Base-by-base conservation (phyloP, 129 eudicot genomes). In the Arctium minus region DNA sequence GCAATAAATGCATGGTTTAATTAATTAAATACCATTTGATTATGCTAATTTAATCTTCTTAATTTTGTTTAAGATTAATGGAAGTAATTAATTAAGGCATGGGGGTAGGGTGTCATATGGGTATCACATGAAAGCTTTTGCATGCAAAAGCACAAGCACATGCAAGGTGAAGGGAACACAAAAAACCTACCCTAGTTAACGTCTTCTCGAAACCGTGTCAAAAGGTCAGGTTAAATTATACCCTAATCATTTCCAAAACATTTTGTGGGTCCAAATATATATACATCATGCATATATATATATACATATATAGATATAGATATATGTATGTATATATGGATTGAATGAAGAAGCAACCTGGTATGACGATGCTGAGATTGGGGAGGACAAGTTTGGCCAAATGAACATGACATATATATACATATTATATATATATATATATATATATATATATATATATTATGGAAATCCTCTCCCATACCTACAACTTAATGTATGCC, bases 151-250 rank as follows among this genome's bases (percentile, higher is more conserved):
- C 85, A 82, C 70, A 75, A 75, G 85, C 80, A 44, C 76, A 82
- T n/a, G 53, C 70, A 46, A 75, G 31, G 18, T 5, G 32, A 40
- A 40, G 80, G 75, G 70, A 75, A 82, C 85, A 82, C 80, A 67
- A 8, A 35, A 29, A 82, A 27, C 62, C 81, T 44, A 7, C 71
- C 76, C 30, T 18, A 46, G 76, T 75, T 82, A 82, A 70, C 40
- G 60, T 82, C 77, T 76, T 82, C 86, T 82, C 15, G 70, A 82
- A 82, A 76, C 86, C 72, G 81, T 75, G 86, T 82, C 35, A 82
- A 75, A 70, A 80, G 60, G 76, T 67, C 8, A 29, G 50, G 29
- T 74, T 74, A 62, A 64, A 64, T 42, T 31, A 74, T 31, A 69
- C 18, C 48, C 80, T 31, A 82, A 42, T 78, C 35, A 78, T 38